Evolutionary conservation across 495 filamentous ascomycete genomes (phyloP).

Genomic region (Pyronema omphalodes): DNA sequence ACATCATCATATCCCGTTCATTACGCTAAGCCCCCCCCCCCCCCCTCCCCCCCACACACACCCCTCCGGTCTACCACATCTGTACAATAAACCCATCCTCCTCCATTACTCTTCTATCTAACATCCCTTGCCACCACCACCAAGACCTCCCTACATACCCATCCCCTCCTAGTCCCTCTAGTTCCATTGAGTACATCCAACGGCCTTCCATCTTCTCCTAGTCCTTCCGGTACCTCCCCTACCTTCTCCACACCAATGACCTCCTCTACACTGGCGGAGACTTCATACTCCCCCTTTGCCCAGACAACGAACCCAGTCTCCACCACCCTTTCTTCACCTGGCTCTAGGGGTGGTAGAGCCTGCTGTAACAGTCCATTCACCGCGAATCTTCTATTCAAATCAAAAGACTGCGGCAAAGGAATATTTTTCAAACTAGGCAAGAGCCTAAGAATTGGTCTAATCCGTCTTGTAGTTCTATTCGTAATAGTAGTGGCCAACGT

Average conservation of each 20-base stretch:
- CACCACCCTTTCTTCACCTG: slow-evolving; percentile 36
- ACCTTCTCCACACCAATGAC: slow-evolving; percentile 24
- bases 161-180: slow-evolving; percentile 20
- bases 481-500: slow-evolving; percentile 46
- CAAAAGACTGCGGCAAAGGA: slow-evolving; percentile 53
- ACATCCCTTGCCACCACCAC: slow-evolving; percentile 20
- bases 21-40: neutral
- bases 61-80: neutral
- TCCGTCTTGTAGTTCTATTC: slow-evolving; percentile 50
- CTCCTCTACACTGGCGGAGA: slow-evolving; percentile 69
- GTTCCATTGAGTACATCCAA: slow-evolving; percentile 19
- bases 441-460: slow-evolving; percentile 56
- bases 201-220: slow-evolving; percentile 4
- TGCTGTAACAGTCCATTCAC: slow-evolving; percentile 76
- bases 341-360: slow-evolving; percentile 40
- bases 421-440: slow-evolving; percentile 61
- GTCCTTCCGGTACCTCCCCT: slow-evolving; percentile 4
- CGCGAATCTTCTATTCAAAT: slow-evolving; percentile 63
- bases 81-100: too few relatives aligned
- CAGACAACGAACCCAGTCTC: slow-evolving; percentile 50
- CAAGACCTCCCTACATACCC: slow-evolving; percentile 23
- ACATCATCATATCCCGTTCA: too few relatives aligned
- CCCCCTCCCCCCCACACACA: too few relatives aligned
- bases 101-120: neutral
- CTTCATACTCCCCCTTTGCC: slow-evolving; percentile 65